phyloP scores from a whole-genome alignment of 1,139 yeast species.

The Suhomyces kunorum region DNA sequence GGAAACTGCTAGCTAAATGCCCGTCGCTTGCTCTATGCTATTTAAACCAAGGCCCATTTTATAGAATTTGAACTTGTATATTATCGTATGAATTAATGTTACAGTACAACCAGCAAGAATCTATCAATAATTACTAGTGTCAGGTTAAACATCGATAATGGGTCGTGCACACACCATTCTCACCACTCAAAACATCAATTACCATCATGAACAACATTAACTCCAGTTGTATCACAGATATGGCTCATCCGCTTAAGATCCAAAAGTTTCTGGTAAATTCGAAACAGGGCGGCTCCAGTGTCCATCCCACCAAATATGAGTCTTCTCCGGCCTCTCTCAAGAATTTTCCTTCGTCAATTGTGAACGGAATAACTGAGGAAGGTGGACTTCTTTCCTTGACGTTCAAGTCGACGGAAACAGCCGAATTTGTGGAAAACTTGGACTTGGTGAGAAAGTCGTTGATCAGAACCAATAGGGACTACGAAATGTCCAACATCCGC shows the following conservation, averaged over 20 bases:
- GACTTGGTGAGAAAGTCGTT: conserved; percentile 30
- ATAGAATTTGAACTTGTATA: conserved; percentile 7
- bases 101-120: no score
- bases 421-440: conserved; percentile 38
- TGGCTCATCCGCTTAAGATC: conserved; percentile 10
- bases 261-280: conserved; percentile 12
- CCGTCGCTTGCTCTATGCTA: background rate
- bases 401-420: conserved; percentile 44
- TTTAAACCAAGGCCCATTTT: conserved; percentile 1
- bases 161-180: background rate
- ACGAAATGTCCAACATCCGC: conserved; percentile 19
- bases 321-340: conserved; percentile 35
- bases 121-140: no score
- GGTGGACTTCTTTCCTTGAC: conserved; percentile 49
- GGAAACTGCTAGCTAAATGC: conserved; percentile 26
- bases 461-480: conserved; percentile 7
- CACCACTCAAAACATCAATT: background rate
- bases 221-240: background rate
- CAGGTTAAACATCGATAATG: no score
- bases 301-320: conserved; percentile 34
- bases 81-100: conserved; percentile 8
- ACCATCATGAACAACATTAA: background rate
- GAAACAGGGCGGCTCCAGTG: conserved; percentile 9
- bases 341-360: conserved; percentile 43
- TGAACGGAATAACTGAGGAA: conserved; percentile 46